Evolutionary conservation across 2,329 filamentous ascomycete species (phyloP).

Genomic region (Neoscytalidium dimidiatum): DNA sequence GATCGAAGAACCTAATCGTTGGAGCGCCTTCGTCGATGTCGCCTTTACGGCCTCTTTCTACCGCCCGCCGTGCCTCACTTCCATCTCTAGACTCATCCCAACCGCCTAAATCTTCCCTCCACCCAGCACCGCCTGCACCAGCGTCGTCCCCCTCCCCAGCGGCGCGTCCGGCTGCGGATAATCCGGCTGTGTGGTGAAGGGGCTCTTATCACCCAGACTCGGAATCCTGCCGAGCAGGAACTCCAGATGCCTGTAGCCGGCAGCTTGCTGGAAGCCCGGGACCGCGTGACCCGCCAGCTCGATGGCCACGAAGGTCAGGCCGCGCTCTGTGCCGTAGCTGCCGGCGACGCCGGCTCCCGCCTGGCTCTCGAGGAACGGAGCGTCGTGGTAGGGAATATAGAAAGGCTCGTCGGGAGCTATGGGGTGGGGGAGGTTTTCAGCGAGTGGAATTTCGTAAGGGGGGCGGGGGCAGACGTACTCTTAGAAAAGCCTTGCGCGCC

Average conservation of each 20-base stretch:
- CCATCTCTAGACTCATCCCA: too few relatives aligned
- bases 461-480: background rate
- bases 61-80: too few relatives aligned
- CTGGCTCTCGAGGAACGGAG: background rate
- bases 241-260: slow-evolving; percentile 4
- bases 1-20: too few relatives aligned
- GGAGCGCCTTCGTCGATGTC: too few relatives aligned
- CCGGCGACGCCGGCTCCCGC: slow-evolving; percentile 12
- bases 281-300: slow-evolving; percentile 13
- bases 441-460: background rate
- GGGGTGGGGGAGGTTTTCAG: background rate
- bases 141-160: background rate
- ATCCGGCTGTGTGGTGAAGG: slow-evolving; percentile 24
- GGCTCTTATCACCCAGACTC: background rate
- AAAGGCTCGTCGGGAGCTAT: slow-evolving; percentile 18
- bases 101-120: background rate
- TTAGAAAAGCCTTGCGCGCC: slow-evolving; percentile 23
- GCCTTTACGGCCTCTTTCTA: too few relatives aligned
- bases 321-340: slow-evolving; percentile 6
- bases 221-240: background rate
- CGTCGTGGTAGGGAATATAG: slow-evolving; percentile 12
- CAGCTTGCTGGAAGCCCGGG: background rate
- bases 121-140: background rate
- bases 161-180: background rate
- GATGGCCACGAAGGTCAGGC: slow-evolving; percentile 1